phyloP scores from a whole-genome alignment of 306 rosid genomes.

The Sesbania bispinosa region DNA sequence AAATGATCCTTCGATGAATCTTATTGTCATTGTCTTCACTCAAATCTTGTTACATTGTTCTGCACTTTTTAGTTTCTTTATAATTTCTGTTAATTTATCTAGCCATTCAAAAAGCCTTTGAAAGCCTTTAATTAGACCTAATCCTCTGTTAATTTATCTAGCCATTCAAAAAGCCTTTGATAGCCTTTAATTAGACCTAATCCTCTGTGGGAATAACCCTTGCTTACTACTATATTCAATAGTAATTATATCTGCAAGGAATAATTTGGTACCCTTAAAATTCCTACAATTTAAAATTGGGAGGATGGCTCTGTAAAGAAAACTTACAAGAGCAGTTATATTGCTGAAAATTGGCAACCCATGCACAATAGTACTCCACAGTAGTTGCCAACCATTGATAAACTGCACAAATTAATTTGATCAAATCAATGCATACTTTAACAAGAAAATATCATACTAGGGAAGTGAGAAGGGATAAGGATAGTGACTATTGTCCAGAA shows the following conservation, averaged over 20 bases:
- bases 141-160: background rate
- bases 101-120: background rate
- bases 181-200: background rate
- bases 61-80: background rate
- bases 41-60: background rate
- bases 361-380: slow-evolving; percentile 76
- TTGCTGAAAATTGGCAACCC: slow-evolving; percentile 79
- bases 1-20: background rate
- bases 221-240: background rate
- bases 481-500: slow-evolving; percentile 6
- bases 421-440: slow-evolving; percentile 26
- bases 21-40: background rate
- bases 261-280: background rate
- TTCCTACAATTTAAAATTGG: background rate
- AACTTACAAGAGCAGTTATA: slow-evolving; percentile 68
- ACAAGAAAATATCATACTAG: background rate
- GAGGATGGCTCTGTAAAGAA: slow-evolving; percentile 12
- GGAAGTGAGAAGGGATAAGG: background rate
- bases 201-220: background rate
- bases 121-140: background rate
- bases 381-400: slow-evolving; percentile 62
- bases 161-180: background rate
- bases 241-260: background rate
- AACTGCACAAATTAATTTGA: slow-evolving; percentile 50
- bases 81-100: background rate